Evolutionary conservation across 164 flowering plant species (phyloP).

Genomic region (Macadamia tetraphylla): DNA sequence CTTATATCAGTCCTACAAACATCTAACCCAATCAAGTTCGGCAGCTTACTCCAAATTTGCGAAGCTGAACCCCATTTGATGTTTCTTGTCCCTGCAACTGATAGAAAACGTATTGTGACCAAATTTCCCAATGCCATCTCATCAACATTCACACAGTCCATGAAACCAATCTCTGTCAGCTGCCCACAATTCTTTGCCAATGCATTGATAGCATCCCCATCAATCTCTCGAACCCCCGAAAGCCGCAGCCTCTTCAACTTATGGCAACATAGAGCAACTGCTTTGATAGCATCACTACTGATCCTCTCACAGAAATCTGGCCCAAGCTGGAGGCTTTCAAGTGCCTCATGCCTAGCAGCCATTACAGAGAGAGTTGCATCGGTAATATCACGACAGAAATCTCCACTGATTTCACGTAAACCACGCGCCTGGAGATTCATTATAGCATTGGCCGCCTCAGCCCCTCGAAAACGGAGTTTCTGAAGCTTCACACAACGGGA

Average conservation of each 20-base stretch:
- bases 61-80: slow-evolving; percentile 65
- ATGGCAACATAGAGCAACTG: slow-evolving; percentile 75
- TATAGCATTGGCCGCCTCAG: slow-evolving; percentile 76
- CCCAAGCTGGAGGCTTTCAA: slow-evolving; percentile 88
- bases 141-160: slow-evolving; percentile 74
- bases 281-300: slow-evolving; percentile 76
- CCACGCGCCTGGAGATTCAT: slow-evolving; percentile 63
- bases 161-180: slow-evolving; percentile 71
- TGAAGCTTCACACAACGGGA: slow-evolving; percentile 58
- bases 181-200: slow-evolving; percentile 65
- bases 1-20: slow-evolving; percentile 83
- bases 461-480: slow-evolving; percentile 84
- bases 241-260: slow-evolving; percentile 66
- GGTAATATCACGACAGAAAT: slow-evolving; percentile 74
- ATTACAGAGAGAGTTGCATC: slow-evolving; percentile 83
- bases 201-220: slow-evolving; percentile 68
- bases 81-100: slow-evolving; percentile 77
- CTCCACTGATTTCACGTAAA: slow-evolving; percentile 74
- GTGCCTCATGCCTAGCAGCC: slow-evolving; percentile 80
- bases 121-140: slow-evolving; percentile 61
- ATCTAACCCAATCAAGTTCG: slow-evolving; percentile 70
- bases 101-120: slow-evolving; percentile 59
- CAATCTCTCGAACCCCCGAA: slow-evolving; percentile 78
- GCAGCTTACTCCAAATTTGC: slow-evolving; percentile 63
- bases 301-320: slow-evolving; percentile 88